Percentiles rank a stretch among this genome's conserved stretches.
Conservation (phyloP, 2,329 filamentous ascomycete genomes). For the Alternaria ethzedia region DNA sequence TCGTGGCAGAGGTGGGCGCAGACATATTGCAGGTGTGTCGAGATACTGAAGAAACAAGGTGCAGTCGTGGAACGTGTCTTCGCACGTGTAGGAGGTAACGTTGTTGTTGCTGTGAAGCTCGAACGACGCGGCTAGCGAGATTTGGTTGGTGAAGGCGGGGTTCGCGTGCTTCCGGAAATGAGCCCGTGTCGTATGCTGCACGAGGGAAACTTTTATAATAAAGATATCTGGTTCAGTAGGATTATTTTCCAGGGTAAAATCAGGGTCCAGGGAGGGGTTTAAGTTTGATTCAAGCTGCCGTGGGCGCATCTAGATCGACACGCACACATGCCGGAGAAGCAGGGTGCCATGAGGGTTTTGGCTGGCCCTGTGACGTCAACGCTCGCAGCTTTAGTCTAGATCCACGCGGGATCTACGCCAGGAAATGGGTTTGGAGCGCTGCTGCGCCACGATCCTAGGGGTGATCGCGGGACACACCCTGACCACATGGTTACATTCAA, state of each 20-base stretch:
- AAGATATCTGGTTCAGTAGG: not conserved
- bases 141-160: constrained; percentile 9
- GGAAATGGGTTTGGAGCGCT: not conserved
- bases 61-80: not conserved
- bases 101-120: constrained; percentile 2
- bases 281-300: constrained; percentile 16
- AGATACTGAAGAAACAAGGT: not conserved
- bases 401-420: constrained; percentile 10
- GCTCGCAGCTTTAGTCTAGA: not conserved
- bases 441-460: constrained; percentile 7
- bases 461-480: not conserved
- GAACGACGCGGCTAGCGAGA: constrained; percentile 3
- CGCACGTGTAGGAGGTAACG: not conserved
- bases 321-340: not conserved
- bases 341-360: constrained; percentile 5
- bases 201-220: not conserved
- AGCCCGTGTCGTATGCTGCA: not conserved
- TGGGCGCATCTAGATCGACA: constrained; percentile 2
- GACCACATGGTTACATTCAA: not conserved
- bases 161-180: constrained; percentile 5
- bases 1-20: constrained; percentile 42
- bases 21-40: constrained; percentile 30
- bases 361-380: constrained; percentile 13
- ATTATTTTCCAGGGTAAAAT: not conserved
- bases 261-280: constrained; percentile 13